Evolutionary conservation across 331 rosid genomes (phyloP), one percentile per base, ranked within the genome.

Genomic region (Telfairia occidentalis): DNA sequence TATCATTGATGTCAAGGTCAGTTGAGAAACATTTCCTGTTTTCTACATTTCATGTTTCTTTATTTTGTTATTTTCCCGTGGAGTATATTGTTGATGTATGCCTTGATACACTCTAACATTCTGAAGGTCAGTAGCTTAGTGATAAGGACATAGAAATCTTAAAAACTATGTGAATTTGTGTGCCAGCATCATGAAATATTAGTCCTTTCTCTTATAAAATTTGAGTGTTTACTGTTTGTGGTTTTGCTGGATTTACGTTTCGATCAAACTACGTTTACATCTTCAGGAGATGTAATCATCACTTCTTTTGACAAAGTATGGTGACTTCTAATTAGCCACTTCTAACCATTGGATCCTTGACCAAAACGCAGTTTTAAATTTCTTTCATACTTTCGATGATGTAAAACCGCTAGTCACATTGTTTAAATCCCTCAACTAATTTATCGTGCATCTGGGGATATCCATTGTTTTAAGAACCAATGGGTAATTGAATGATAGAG

Each of bases 1-100:
- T 95, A 74, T 86, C 93, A 72, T 85, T 90, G 23, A 90, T 92
- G 97, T 83, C 96, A 45, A 92, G 99, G 97, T 95, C 34, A 52
- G 83, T 81, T 69, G 77, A 21, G n/a, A 52, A 24, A n/a, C 61
- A 32, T 30, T 57, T 60, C 29, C 21, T 23, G 61, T 73, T 66
- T 63, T 9, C 43, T 60, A 28, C 28, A 9, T 45, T 13, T 23
- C 16, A 28, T 18, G 4, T 45, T 13, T 23, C 16, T 45, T 45
- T 45, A 29, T 15, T 28, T 12, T 16, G 74, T 69, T 69, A 18
- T 49, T 49, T 49, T 48, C 16, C 53, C 1, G 57, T 50, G 21
- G 57, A 15, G 4, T 2, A 16, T 16, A 15, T 50, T 50, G 7
- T 10, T 50, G 57, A n/a, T n/a, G n/a, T n/a, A n/a, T n/a, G n/a